phyloP scores from a whole-genome alignment of 2,329 filamentous ascomycete species.

The Pseudocercospora fijiensis region DNA sequence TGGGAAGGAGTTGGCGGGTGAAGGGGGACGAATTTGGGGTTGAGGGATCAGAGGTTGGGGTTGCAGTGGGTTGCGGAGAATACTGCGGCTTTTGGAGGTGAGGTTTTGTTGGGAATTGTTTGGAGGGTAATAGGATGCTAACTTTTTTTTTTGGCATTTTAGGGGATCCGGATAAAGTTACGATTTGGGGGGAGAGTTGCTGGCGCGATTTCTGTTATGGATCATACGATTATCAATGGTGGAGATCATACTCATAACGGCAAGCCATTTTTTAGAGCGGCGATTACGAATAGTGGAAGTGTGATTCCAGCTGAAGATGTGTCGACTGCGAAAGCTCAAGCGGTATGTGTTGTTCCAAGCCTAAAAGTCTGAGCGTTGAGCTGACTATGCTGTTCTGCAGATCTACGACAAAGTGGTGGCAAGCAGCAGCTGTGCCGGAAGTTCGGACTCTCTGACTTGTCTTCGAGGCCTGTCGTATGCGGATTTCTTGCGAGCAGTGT shows the following conservation, averaged over 20 bases:
- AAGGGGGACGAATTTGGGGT: conserved; percentile 35
- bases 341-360: neutral
- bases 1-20: conserved; percentile 33
- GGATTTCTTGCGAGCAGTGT: conserved; percentile 60
- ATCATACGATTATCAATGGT: conserved; percentile 71
- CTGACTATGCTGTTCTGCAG: neutral
- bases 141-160: neutral
- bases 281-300: conserved; percentile 72
- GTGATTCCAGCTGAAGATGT: conserved; percentile 26
- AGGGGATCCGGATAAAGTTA: conserved; percentile 27
- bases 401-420: conserved; percentile 12
- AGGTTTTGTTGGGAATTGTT: no score
- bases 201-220: conserved; percentile 64
- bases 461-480: conserved; percentile 12
- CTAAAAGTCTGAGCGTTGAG: neutral
- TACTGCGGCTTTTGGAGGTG: conserved; percentile 48
- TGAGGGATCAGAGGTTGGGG: conserved; percentile 36
- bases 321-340: conserved; percentile 27
- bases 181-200: conserved; percentile 40
- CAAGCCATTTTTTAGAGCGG: conserved; percentile 63
- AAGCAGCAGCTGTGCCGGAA: neutral
- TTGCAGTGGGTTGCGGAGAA: conserved; percentile 49
- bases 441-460: conserved; percentile 10
- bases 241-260: conserved; percentile 55
- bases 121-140: neutral